Evolutionary conservation across 2,329 filamentous ascomycete genomes (phyloP).

Genomic region (Delphinella strobiligena): DNA sequence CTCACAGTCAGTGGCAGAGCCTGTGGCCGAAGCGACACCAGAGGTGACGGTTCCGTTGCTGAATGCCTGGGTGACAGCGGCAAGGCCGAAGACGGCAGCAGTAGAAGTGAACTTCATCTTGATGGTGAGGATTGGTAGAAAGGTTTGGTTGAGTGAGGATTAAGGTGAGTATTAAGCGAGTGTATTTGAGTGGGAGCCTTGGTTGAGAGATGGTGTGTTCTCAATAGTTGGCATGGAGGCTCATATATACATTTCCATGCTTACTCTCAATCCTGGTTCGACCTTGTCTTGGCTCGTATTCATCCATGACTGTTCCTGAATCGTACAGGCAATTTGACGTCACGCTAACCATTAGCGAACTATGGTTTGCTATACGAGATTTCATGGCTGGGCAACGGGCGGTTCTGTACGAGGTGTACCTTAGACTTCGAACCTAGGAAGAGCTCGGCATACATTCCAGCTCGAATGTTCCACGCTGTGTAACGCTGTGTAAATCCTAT

Average conservation of each 20-base stretch:
- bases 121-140: neutral
- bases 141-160: neutral
- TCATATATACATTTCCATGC: neutral
- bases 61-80: conserved; percentile 5
- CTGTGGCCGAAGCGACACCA: neutral
- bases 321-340: neutral
- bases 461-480: neutral
- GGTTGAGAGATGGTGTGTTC: neutral
- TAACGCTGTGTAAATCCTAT: too few species aligned
- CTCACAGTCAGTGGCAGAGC: conserved; percentile 3
- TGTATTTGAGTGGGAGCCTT: conserved; percentile 1
- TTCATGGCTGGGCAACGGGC: neutral
- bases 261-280: neutral
- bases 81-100: conserved; percentile 3
- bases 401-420: neutral
- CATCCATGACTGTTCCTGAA: neutral
- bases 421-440: neutral
- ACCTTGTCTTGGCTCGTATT: neutral
- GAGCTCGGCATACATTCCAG: neutral
- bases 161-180: conserved; percentile 2
- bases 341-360: neutral
- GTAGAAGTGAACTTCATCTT: conserved; percentile 9
- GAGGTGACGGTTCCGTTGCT: conserved; percentile 3
- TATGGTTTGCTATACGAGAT: neutral
- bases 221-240: neutral